A percentile compares a stretch with the other conserved stretches of the same genome.
These are phyloP conservation scores for Terfezia claveryi DNA, from an alignment of 495 filamentous ascomycete genomes.

Conservation along the genomic window DNA sequence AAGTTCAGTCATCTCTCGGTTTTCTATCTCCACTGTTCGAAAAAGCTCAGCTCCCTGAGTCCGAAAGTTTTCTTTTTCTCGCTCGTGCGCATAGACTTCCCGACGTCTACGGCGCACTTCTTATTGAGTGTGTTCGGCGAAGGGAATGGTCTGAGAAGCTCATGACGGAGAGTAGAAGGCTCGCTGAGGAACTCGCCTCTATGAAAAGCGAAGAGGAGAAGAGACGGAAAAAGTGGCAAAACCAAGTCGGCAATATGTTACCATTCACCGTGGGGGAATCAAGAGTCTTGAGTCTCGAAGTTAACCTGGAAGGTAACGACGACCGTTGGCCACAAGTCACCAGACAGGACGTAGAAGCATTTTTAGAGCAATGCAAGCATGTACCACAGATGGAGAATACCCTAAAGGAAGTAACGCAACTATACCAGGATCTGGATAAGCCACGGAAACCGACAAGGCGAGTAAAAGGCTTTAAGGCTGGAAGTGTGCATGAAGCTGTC, in stretches of 20 bases:
- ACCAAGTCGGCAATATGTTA: conserved; percentile 39
- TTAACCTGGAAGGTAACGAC: conserved; percentile 34
- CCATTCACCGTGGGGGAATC: conserved; percentile 15
- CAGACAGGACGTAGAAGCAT: conserved; percentile 41
- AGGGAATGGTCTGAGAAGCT: conserved; percentile 84
- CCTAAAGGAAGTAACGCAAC: conserved; percentile 31
- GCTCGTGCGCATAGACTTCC: conserved; percentile 59
- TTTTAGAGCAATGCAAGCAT: conserved; percentile 36
- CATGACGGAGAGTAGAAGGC: conserved; percentile 53
- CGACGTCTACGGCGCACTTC: conserved; percentile 65
- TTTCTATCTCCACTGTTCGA: conserved; percentile 47
- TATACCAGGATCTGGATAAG: conserved; percentile 38
- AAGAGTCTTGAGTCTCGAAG: conserved; percentile 17
- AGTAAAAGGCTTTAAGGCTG: conserved; percentile 84
- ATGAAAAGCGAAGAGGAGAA: conserved; percentile 81
- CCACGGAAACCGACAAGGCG: conserved; percentile 55
- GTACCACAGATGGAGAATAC: conserved; percentile 28
- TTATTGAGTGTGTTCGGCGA: conserved; percentile 65
- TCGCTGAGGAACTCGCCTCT: conserved; percentile 77
- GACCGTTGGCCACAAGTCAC: conserved; percentile 49
- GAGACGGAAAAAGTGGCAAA: conserved; percentile 74
- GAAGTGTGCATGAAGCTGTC: conserved; percentile 70
- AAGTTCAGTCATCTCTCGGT: conserved; percentile 49
- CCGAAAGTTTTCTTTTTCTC: conserved; percentile 54
- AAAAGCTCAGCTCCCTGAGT: conserved; percentile 38